These are phyloP conservation scores for Lathyrus oleraceus DNA, from an alignment of 306 rosid species.

Conservation along the genomic window DNA sequence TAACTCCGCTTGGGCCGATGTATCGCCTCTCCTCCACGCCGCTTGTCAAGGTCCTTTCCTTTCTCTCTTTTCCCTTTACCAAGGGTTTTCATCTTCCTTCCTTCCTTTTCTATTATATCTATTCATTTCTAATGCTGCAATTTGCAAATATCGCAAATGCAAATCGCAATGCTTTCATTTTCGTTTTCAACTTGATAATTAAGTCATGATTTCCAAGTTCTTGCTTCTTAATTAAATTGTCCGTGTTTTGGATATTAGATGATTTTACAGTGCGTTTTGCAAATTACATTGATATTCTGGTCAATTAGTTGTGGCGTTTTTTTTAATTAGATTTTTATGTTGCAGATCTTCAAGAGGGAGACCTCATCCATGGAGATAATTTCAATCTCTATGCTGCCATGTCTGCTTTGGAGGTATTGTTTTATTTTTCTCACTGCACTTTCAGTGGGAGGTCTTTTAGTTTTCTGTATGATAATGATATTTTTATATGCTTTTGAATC, in stretches of 20 bases:
- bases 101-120: no score
- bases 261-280: conserved; percentile 6
- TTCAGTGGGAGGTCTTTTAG: neutral
- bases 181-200: conserved; percentile 4
- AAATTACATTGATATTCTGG: conserved; percentile 1
- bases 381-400: conserved; percentile 95
- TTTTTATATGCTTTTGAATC: conserved; percentile 3
- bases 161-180: neutral
- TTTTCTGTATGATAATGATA: neutral
- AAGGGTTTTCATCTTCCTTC: neutral
- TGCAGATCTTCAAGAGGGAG: conserved; percentile 93
- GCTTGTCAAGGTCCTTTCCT: conserved; percentile 71
- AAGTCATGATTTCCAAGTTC: neutral
- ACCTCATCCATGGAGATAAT: conserved; percentile 89
- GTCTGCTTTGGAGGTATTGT: conserved; percentile 89
- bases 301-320: neutral
- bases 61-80: neutral
- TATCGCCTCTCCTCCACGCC: conserved; percentile 75
- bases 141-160: neutral
- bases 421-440: conserved; percentile 20
- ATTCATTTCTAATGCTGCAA: no score
- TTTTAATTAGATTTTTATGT: neutral
- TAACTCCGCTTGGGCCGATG: conserved; percentile 83
- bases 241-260: neutral
- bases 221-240: neutral